These are phyloP conservation scores for Chiua sp. DNA, from an alignment of 1,284 basidiomycete species.

Conservation along the genomic window DNA sequence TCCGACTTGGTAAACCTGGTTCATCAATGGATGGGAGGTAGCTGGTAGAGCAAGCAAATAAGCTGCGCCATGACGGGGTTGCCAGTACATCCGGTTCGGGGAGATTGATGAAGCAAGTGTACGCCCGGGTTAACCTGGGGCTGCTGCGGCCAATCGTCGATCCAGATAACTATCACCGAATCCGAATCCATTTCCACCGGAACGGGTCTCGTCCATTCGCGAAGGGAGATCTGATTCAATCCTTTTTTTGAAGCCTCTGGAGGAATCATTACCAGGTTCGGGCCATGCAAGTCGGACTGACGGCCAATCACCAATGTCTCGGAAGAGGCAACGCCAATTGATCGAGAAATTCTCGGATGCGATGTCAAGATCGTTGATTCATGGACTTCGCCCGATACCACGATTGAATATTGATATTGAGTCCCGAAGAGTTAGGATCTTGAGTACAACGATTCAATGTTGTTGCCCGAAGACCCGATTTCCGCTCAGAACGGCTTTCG, in stretches of 20 bases:
- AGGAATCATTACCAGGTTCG: background rate
- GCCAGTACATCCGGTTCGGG: too few relatives aligned
- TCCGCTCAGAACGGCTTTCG: slow-evolving; percentile 10
- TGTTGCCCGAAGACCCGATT: background rate
- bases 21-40: too few relatives aligned
- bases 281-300: too few relatives aligned
- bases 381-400: background rate
- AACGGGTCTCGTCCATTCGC: too few relatives aligned
- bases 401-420: background rate
- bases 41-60: too few relatives aligned
- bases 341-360: background rate
- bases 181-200: too few relatives aligned
- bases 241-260: background rate
- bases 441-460: background rate
- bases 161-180: too few relatives aligned
- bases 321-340: slow-evolving; percentile 19
- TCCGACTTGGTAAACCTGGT: too few relatives aligned
- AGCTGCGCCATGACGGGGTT: too few relatives aligned
- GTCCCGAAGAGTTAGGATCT: slow-evolving; percentile 6
- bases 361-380: background rate
- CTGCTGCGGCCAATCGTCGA: too few relatives aligned
- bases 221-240: background rate
- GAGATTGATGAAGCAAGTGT: too few relatives aligned
- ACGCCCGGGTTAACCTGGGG: too few relatives aligned
- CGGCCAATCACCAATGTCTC: slow-evolving; percentile 6